Base-by-base conservation (phyloP, 345 rosid species). In the Melastoma malabathricum region DNA sequence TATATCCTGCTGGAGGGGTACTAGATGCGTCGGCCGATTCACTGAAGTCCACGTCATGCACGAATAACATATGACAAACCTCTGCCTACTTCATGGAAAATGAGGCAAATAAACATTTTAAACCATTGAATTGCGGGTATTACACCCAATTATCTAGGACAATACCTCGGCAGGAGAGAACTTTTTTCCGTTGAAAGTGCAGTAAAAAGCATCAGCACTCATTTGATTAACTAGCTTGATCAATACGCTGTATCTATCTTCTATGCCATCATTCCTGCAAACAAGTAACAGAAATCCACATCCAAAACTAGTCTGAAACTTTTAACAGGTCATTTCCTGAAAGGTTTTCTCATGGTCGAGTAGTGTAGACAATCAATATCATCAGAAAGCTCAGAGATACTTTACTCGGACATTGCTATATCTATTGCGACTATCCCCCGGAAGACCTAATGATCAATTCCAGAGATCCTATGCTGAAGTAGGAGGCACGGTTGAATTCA, bases 191-290 rank as follows among this genome's bases (percentile, higher is more conserved):
- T 92, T 84, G 44, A 84, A 63, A 59, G 59, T 54, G 47, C 50
- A 60, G 46, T 81, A 76, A 60, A 92, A 83, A 18, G 48, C 72
- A 66, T 92, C 80, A 2, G 97, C 86, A 14, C 60, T 60, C 3
- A 54, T 64, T 69, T 82, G 86, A 69, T 83, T 72, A 44, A 48
- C 67, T 31, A 79, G 68, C 62, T 76, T 76, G 50, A 92, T 66
- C 66, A 92, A 51, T 18, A 81, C 97, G 15, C 90, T 84, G 57
- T 87, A 84, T 19, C 94, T 68, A 73, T 92, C 97, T 61, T 92
- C 98, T 81, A 87, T 73, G 18, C 68, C 98, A 66, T 84, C 97
- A 39, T 92, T 87, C 80, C 96, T 86, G 59, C 47, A 22, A 48
- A 39, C n/a, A 23, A n/a, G 38, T 29, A 6, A 29, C 9, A 29